These are phyloP conservation scores for Annulohypoxylon truncatum DNA, from an alignment of 2,329 filamentous ascomycete genomes.

Conservation along the genomic window DNA sequence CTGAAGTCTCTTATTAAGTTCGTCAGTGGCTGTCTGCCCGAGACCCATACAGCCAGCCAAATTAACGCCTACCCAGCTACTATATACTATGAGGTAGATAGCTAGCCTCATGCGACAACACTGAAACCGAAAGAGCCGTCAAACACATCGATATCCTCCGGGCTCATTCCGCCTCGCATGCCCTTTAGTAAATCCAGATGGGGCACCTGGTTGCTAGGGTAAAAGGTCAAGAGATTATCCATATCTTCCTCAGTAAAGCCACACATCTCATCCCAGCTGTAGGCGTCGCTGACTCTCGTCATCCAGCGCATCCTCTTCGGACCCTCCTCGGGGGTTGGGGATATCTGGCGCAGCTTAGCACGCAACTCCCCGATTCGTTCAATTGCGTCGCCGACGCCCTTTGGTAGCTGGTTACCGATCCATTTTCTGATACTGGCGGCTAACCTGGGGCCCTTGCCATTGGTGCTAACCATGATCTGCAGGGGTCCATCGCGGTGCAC, in stretches of 20 bases:
- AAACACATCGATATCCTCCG: constrained; percentile 64
- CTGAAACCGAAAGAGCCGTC: constrained; percentile 71
- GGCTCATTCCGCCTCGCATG: constrained; percentile 60
- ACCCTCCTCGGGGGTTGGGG: constrained; percentile 77
- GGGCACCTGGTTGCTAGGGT: constrained; percentile 68
- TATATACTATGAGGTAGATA: not conserved
- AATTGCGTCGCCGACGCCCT: constrained; percentile 86
- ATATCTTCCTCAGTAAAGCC: constrained; percentile 86
- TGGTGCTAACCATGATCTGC: constrained; percentile 99
- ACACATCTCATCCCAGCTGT: constrained; percentile 86
- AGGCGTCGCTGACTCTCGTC: constrained; percentile 88
- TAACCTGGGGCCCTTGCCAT: constrained; percentile 92
- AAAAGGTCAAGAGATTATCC: constrained; percentile 83
- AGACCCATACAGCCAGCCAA: not conserved
- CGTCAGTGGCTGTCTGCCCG: not conserved
- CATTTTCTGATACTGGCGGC: constrained; percentile 86
- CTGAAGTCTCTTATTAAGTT: not conserved
- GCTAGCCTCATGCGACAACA: constrained; percentile 54
- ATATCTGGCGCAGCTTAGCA: constrained; percentile 80
- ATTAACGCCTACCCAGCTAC: not conserved
- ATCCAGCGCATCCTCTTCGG: constrained; percentile 96
- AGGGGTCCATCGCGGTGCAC: constrained; percentile 94
- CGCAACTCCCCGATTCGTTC: constrained; percentile 84
- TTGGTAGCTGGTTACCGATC: constrained; percentile 81
- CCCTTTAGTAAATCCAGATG: constrained; percentile 65